Percentiles rank a stretch among this genome's conserved stretches.
These are phyloP conservation scores for Moricandia arvensis DNA, from an alignment of 345 rosid species.

Conservation along the genomic window DNA sequence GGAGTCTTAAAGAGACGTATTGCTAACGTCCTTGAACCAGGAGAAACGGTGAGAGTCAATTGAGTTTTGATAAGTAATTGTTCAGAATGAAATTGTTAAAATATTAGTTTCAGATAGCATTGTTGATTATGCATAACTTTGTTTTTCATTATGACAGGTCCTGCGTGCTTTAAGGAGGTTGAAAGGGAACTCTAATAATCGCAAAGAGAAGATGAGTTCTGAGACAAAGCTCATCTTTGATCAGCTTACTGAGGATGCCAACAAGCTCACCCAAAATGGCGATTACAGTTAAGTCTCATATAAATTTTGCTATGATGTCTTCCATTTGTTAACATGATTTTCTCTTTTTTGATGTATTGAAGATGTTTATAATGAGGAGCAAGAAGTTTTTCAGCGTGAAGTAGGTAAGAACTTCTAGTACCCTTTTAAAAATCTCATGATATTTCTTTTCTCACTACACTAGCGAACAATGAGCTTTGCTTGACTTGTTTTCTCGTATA, in stretches of 20 bases:
- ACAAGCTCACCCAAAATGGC: constrained; percentile 76
- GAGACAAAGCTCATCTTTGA: constrained; percentile 83
- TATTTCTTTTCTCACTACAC: not conserved
- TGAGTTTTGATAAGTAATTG: not conserved
- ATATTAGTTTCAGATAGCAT: constrained; percentile 2
- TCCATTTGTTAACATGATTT: constrained; percentile 18
- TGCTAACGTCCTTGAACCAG: constrained; percentile 75
- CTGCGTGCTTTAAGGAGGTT: constrained; percentile 84
- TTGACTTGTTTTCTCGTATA: not conserved
- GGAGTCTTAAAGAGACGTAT: constrained; percentile 80
- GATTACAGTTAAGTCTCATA: constrained; percentile 72
- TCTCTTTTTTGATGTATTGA: constrained; percentile 28
- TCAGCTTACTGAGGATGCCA: constrained; percentile 95
- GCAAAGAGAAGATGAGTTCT: constrained; percentile 81
- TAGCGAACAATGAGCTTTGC: not conserved
- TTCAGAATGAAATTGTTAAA: not conserved
- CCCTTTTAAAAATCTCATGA: not conserved
- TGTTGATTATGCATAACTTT: constrained; percentile 4
- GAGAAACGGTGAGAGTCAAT: constrained; percentile 71
- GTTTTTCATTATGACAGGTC: constrained; percentile 49
- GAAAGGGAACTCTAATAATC: constrained; percentile 73
- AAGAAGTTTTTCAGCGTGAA: constrained; percentile 76
- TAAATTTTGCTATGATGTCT: not conserved
- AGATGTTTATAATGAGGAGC: constrained; percentile 87
- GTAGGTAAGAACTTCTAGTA: constrained; percentile 61